Evolutionary conservation across 148 eudicot genomes (phyloP).

Genomic region (Nepenthes mirabilis): DNA sequence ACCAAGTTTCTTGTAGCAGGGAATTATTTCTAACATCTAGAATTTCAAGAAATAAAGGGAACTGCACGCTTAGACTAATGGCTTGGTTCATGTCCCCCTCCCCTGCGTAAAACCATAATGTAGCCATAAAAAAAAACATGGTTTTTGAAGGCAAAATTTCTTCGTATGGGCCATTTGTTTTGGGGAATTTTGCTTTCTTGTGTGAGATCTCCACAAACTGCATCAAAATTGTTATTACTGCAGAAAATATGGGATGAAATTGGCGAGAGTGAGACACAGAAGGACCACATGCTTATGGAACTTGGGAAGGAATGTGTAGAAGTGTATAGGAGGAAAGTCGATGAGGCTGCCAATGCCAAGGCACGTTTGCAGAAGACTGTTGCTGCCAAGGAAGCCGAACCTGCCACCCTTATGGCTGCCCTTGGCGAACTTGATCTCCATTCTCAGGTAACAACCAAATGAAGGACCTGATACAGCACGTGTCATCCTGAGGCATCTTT

Average conservation of each 20-base stretch:
- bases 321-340: conserved; percentile 44
- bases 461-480: no score
- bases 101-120: no score
- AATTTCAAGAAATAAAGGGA: no score
- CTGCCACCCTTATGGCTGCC: conserved; percentile 47
- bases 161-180: no score
- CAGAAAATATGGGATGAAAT: conserved; percentile 55
- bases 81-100: no score
- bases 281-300: conserved; percentile 44
- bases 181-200: no score
- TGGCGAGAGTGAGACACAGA: conserved; percentile 44
- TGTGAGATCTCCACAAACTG: no score
- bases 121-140: no score
- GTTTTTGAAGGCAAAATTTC: no score
- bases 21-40: no score
- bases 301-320: conserved; percentile 48
- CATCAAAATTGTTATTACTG: not conserved
- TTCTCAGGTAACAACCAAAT: conserved; percentile 26
- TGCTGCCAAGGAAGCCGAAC: conserved; percentile 50
- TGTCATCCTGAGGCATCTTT: not conserved
- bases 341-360: conserved; percentile 45
- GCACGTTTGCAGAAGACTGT: conserved; percentile 42
- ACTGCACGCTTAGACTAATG: no score
- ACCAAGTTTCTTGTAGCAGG: no score
- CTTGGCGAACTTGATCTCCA: conserved; percentile 32